Evolutionary conservation across 805 yeast species (phyloP), one percentile per base, ranked within the genome.

Genomic region (Diddensiella transvaalensis): DNA sequence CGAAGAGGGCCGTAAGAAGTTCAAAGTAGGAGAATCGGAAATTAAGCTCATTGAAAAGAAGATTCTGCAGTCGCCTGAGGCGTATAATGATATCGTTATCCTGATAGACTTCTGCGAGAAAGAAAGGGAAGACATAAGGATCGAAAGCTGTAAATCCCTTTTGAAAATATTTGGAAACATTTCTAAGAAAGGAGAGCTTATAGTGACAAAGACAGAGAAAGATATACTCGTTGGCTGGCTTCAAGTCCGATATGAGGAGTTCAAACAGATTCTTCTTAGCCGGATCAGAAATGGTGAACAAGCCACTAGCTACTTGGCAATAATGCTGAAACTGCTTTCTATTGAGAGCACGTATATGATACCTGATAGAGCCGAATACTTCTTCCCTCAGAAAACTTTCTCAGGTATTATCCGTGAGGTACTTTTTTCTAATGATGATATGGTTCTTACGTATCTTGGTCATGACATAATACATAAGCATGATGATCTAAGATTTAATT

Each of bases 401-500:
- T 51, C 24, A 15, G 40, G 40, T n/a, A 21, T 30, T 3, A 19
- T 46, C 17, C 8, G 24, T 3, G 22, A 44, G n/a, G 22, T 29
- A 8, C n/a, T 37, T 10, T 17, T 46, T 24, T 15, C 39, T 13
- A 33, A 62, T 62, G 24, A 66, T 78, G 39, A 67, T 77, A 36
- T 40, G 61, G 36, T 60, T 76, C 2, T 54, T 76, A 10, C 76
- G 43, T 87, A 84, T 60, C 86, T 85, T 59, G 58, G 72, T 23
- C 79, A 74, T 19, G 70, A 69, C 22, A 80, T 77, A 51, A 82
- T 82, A 59, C 59, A 60, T 24, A 73, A 73, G 56, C 78, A 76
- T 63, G 86, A 86, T 72, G 99, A 91, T 63, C 66, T 91, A 49
- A 87, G 89, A 57, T 87, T 72, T 61, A 85, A 82, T 60, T 83